Evolutionary conservation across 768 basidiomycete species (phyloP).

Genomic region (Mycena polygramma): DNA sequence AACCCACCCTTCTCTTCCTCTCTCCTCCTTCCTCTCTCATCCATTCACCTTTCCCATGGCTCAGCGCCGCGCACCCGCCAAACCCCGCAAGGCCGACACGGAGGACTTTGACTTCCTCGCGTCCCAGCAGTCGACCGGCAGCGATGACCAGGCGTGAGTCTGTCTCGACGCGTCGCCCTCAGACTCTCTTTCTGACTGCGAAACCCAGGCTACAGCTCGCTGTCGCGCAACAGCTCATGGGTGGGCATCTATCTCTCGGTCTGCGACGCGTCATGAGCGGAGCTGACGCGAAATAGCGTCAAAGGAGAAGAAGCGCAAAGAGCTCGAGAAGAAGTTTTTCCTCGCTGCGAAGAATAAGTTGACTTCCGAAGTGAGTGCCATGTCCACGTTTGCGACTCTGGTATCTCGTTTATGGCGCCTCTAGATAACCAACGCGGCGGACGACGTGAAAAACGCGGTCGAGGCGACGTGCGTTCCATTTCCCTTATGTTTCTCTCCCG

Average conservation of each 20-base stretch:
- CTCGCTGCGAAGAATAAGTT: conserved; percentile 28
- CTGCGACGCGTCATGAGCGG: neutral
- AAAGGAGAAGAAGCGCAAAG: conserved; percentile 38
- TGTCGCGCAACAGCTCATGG: conserved; percentile 36
- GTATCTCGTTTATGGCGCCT: too few relatives aligned
- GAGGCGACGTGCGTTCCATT: conserved; percentile 12
- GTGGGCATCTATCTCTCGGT: neutral
- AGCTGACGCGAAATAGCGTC: conserved; percentile 11
- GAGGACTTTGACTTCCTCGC: conserved; percentile 39
- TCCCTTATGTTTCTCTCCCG: neutral
- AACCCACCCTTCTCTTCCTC: neutral
- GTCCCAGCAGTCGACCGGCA: conserved; percentile 37
- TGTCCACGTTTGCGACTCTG: too few relatives aligned
- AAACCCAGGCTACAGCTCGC: conserved; percentile 29
- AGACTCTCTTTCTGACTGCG: neutral
- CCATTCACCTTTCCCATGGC: conserved; percentile 19
- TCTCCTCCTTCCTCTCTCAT: neutral
- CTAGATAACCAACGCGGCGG: conserved; percentile 6
- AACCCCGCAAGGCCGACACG: conserved; percentile 5
- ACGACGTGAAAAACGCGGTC: conserved; percentile 15
- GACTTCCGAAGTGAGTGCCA: conserved; percentile 10
- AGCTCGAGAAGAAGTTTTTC: conserved; percentile 36
- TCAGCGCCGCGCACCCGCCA: conserved; percentile 32
- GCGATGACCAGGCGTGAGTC: conserved; percentile 35
- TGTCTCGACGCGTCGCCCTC: neutral